Base-by-base conservation (phyloP, 2,329 filamentous ascomycete species). In the Coniella lustricola region DNA sequence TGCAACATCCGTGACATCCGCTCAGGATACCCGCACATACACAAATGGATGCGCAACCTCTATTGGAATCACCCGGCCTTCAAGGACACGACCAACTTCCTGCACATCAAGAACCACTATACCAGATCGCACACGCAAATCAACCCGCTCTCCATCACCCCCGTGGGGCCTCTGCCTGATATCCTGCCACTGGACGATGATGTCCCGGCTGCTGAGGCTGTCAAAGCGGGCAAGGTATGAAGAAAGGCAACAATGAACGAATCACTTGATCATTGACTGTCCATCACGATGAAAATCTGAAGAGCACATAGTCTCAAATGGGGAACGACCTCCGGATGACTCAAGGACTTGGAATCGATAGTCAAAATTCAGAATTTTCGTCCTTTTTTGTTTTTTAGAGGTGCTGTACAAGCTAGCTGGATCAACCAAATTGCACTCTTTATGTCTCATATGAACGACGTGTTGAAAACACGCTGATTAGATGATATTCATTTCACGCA, bases 31-130 rank as follows among this genome's bases (percentile, higher is more conserved):
- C 90, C 90, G 22, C 72, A 76, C 44, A 69, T 95, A 50, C 87
- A 96, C 70, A 72, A 70, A 38, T 96, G 90, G 90, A 67, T 95
- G 69, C 76, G 87, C 48, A 77, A 84, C 60, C 69, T 95, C 58
- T 96, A 95, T 71, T 95, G 90, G 90, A 84, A 84, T 57, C 65
- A 81, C 20, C 73, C 81, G 0, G 89, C 88, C 2, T 96, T 95
- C 70, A 72, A 73, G 54, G 79, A 86, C 44, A 93, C 90, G 53
- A 95, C 90, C 18, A 79, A 96, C 66, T 95, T 95, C 64, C 80
- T 94, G 65, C 93, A 98, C 69, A 97, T 97, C 72, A 96, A 95
- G 79, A 85, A 73, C 65, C 81, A 84, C 64, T 81, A 79, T 63
- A 80, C 78, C 52, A 70, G 74, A 58, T 81, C 75, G 56, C 77